Evolutionary conservation across 2,329 filamentous ascomycete genomes (phyloP), one percentile per base, ranked within the genome.

Genomic region (Arthrobotrys entomopaga): DNA sequence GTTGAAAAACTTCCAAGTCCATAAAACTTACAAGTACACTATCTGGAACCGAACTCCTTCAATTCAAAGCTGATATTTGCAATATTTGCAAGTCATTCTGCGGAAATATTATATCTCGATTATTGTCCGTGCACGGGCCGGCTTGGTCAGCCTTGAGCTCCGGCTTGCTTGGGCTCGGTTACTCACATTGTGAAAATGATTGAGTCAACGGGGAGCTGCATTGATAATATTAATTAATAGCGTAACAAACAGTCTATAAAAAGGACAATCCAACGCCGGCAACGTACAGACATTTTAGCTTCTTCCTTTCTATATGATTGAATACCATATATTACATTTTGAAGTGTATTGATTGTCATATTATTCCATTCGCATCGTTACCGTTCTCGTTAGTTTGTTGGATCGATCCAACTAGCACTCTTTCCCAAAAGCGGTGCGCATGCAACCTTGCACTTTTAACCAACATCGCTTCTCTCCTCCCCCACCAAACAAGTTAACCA

Each of bases 101-200:
- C n/a, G n/a, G n/a, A n/a, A n/a, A n/a, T n/a, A n/a, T n/a, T n/a
- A n/a, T n/a, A n/a, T n/a, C n/a, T n/a, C n/a, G n/a, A n/a, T n/a
- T n/a, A n/a, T 34, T 34, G 29, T 10, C 7, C 29, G 7, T 34
- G 29, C 29, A 34, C 29, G 29, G 29, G 29, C 29, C 43, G 43
- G 43, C 43, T 52, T 61, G 50, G 58, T 52, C 46, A 50, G 46
- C 58, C 46, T 61, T 42, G 56, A 43, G 53, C 22, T 43, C 29
- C 20, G 26, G 5, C 26, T 5, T 10, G 5, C 26, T 5, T 10
- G 11, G 11, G 13, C 2, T 16, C n/a, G 29, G 24, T 59, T 59
- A 19, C 56, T 59, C 56, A 59, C 29, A 43, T 13, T 11, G 11
- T 58, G 24, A 48, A 34, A 57, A 38, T 57, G 34, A 57, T n/a